A percentile compares a stretch with the other conserved stretches of the same genome.
Evolutionary conservation across 257 asterid genomes (phyloP).

Genomic region (Avicennia marina): DNA sequence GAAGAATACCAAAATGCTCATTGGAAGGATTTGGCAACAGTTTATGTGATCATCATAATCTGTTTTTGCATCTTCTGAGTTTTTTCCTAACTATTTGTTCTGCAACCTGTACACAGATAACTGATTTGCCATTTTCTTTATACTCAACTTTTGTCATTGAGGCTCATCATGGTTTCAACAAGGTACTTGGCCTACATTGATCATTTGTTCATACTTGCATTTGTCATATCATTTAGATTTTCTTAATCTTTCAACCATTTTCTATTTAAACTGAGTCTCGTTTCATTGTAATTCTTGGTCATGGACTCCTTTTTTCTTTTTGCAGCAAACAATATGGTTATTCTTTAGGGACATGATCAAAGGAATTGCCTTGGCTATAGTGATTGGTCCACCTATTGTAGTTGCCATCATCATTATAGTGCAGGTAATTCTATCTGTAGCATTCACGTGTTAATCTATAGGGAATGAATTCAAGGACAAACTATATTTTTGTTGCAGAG

Average conservation of each 20-base stretch:
- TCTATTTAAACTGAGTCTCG: neutral
- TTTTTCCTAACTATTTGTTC: constrained; percentile 3
- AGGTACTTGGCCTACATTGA: constrained; percentile 35
- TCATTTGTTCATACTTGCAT: neutral
- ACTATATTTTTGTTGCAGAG: too few species aligned
- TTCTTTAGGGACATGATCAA: constrained; percentile 89
- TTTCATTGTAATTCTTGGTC: too few species aligned
- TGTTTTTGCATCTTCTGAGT: too few species aligned
- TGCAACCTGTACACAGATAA: constrained; percentile 50
- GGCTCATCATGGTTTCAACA: constrained; percentile 89
- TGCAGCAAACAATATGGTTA: constrained; percentile 84
- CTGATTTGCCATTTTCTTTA: constrained; percentile 88
- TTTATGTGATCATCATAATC: too few species aligned
- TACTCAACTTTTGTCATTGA: constrained; percentile 95
- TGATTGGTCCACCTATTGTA: constrained; percentile 94
- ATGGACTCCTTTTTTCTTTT: neutral
- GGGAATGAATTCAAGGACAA: neutral
- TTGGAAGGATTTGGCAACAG: too few species aligned
- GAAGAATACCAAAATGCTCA: too few species aligned
- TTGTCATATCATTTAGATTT: constrained; percentile 4
- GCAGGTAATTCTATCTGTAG: constrained; percentile 54
- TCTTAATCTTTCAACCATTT: neutral
- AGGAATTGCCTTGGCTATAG: constrained; percentile 52
- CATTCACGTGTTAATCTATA: constrained; percentile 12
- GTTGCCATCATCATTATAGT: constrained; percentile 87